Evolutionary conservation across 345 rosid genomes (phyloP).

Genomic region (Durio zibethinus): DNA sequence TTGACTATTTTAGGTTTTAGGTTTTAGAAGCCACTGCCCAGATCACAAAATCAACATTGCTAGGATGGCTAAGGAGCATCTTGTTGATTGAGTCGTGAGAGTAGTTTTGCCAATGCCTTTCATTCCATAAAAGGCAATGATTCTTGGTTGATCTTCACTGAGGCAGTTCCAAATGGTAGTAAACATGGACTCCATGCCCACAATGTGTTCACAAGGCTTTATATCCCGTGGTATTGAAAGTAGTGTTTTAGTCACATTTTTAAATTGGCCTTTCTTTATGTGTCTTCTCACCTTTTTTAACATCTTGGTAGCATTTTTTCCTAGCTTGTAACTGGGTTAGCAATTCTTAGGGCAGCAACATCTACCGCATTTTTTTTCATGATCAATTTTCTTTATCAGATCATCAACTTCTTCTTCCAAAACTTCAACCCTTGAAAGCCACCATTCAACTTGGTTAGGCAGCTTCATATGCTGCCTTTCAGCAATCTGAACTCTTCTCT

Average conservation of each 20-base stretch:
- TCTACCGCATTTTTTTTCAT: neutral
- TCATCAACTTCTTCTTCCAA: neutral
- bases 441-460: neutral
- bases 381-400: neutral
- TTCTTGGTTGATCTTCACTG: neutral
- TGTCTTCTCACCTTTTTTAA: neutral
- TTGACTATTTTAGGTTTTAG: neutral
- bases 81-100: neutral
- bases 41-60: neutral
- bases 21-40: neutral
- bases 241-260: conserved; percentile 26
- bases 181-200: neutral
- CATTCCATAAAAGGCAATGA: neutral
- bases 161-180: neutral
- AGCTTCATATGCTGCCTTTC: neutral
- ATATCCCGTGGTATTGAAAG: neutral
- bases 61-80: neutral
- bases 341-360: too few relatives aligned
- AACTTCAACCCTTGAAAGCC: neutral
- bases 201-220: neutral
- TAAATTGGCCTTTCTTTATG: conserved; percentile 29
- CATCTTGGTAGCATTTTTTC: neutral
- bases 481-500: neutral
- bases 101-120: neutral
- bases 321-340: neutral